Percentiles rank a stretch among this genome's conserved stretches.
phyloP scores from a whole-genome alignment of 75 land plant genomes.

The Sequoia sempervirens region DNA sequence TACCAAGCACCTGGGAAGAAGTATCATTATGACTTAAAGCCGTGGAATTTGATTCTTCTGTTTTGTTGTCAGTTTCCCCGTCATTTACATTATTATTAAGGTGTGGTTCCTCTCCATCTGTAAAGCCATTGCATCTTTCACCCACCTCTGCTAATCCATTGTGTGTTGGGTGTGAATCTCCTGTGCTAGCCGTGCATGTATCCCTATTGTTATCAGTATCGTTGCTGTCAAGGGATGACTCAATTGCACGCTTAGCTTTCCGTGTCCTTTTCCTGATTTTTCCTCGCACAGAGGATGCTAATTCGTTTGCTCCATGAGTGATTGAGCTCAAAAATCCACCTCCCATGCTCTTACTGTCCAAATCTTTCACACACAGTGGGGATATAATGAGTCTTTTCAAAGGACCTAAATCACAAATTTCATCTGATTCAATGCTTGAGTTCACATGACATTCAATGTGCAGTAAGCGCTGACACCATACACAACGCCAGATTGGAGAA shows the following conservation, averaged over 20 bases:
- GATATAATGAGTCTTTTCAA: conserved; percentile 74
- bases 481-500: conserved; percentile 82
- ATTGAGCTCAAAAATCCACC: conserved; percentile 67
- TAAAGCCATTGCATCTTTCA: conserved; percentile 22
- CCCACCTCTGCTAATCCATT: conserved; percentile 22
- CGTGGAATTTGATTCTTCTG: neutral
- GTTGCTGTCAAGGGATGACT: conserved; percentile 23
- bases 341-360: conserved; percentile 16
- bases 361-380: conserved; percentile 73
- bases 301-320: conserved; percentile 85
- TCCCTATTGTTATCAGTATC: conserved; percentile 16
- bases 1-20: conserved; percentile 17
- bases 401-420: conserved; percentile 83
- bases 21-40: conserved; percentile 14
- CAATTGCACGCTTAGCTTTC: conserved; percentile 40
- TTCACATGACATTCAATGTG: conserved; percentile 81
- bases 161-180: conserved; percentile 14
- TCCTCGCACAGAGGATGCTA: conserved; percentile 73
- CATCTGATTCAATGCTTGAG: conserved; percentile 55
- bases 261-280: conserved; percentile 53
- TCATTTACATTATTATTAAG: conserved; percentile 1
- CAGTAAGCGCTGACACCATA: conserved; percentile 87
- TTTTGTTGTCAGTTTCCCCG: conserved; percentile 14
- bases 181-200: conserved; percentile 24
- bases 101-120: conserved; percentile 1